Base-by-base conservation (phyloP, 208 protist genomes). In the Acanthamoeba rhysodes region DNA sequence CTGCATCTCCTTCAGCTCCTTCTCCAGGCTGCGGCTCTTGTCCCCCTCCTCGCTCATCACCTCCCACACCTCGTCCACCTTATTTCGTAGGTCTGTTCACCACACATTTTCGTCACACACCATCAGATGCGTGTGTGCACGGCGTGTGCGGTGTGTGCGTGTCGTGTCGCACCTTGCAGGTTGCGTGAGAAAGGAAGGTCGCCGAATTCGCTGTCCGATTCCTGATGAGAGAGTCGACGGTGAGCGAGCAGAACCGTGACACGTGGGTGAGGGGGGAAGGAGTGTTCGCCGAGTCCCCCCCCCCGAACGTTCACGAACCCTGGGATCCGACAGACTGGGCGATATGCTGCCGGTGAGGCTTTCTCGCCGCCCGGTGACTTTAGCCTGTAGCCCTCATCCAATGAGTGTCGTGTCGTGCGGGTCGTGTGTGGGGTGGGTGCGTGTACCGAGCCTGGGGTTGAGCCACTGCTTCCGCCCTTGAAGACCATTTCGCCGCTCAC, bases 51-150 rank as follows among this genome's bases (percentile, higher is more conserved):
- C 76, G 4, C 14, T 85, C 24, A 85, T 27, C 34, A 24, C 76
- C 24, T 85, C 76, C 76, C 76, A 85, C 45, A 85, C 76, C 45
- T 85, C 76, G 45, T 85, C 76, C 41, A 85, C 41, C 76, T 57
- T 85, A 32, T 27, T 85, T 85, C 41, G 76, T 6, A 85, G 45
- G 10, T 85, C 76, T 85, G 27, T 29, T 53, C 29, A 48, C 41
- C n/a, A 50, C 16, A 29, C n/a, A 22, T 0, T 12, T 1, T 0
- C 20, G 9, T n/a, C 14, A 74, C 53, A 10, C 14, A 18, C 16
- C n/a, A 72, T 29, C n/a, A 27, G n/a, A 72, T 72, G 14, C 24
- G 59, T 66, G 59, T 22, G 27, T 41, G 24, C 18, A 18, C 29
- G 14, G n/a, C n/a, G n/a, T 70, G n/a, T 70, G n/a, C n/a, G n/a